Evolutionary conservation across 257 asterid species (phyloP).

Genomic region (Ehretia macrophylla): DNA sequence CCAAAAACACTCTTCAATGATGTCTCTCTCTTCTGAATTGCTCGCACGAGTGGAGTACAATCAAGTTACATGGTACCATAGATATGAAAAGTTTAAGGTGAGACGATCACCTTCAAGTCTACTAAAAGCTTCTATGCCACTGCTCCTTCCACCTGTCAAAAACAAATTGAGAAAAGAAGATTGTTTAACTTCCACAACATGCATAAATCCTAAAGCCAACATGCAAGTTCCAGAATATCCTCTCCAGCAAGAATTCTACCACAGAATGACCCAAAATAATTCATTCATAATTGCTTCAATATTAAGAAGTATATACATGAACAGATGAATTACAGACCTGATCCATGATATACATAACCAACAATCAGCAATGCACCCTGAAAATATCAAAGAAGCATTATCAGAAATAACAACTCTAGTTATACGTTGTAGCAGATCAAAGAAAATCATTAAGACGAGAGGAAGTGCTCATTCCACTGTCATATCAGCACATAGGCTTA

Average conservation of each 20-base stretch:
- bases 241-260: no score
- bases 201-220: constrained; percentile 8
- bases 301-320: neutral
- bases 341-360: constrained; percentile 66
- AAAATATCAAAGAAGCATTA: constrained; percentile 19
- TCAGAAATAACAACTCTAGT: neutral
- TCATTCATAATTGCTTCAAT: neutral
- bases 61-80: neutral
- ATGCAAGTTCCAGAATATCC: no score
- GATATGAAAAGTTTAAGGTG: neutral
- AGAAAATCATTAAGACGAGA: neutral
- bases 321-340: constrained; percentile 45
- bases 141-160: constrained; percentile 56
- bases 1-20: no score
- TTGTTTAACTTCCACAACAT: neutral
- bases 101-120: constrained; percentile 56
- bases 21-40: neutral
- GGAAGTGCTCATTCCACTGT: no score
- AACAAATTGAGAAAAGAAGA: neutral
- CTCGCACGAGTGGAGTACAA: neutral
- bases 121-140: constrained; percentile 43
- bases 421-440: neutral
- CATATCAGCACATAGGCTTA: neutral
- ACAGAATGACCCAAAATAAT: no score
- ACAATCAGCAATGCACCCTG: constrained; percentile 84